Conservation (phyloP, 148 eudicot species). For the Cornus controversa region DNA sequence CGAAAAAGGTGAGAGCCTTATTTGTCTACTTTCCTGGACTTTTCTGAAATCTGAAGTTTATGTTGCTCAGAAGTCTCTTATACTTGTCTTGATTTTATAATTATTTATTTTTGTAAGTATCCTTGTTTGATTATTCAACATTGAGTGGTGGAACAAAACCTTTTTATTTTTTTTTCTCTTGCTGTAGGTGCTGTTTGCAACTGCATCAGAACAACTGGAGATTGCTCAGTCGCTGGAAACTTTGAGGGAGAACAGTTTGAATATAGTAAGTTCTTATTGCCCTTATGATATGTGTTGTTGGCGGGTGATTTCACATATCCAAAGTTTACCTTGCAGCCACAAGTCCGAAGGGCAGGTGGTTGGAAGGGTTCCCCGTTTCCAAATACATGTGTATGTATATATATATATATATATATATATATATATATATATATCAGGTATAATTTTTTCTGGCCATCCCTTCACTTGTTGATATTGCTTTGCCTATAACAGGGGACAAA, state of each 20-base stretch:
- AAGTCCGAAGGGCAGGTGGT: too few relatives aligned
- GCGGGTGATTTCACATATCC: too few relatives aligned
- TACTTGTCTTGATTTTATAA: background rate
- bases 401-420: too few relatives aligned
- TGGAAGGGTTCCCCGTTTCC: too few relatives aligned
- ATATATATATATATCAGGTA: too few relatives aligned
- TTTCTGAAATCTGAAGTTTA: background rate
- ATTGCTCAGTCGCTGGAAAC: constrained; percentile 83
- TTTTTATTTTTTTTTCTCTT: background rate
- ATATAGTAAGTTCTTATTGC: constrained; percentile 43
- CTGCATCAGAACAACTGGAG: constrained; percentile 89
- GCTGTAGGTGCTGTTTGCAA: constrained; percentile 68
- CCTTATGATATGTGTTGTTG: too few relatives aligned
- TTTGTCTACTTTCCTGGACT: too few relatives aligned
- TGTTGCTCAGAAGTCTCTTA: background rate
- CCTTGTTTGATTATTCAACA: background rate
- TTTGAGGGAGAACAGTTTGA: constrained; percentile 54
- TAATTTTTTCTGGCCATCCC: background rate
- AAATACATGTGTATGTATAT: too few relatives aligned
- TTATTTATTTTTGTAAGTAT: too few relatives aligned
- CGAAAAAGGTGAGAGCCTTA: constrained; percentile 63
- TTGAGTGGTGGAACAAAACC: background rate
- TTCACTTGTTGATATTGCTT: background rate
- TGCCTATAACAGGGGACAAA: constrained; percentile 37
- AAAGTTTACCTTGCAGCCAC: too few relatives aligned